phyloP scores from a whole-genome alignment of 257 asterid species.

The Solanum tarijense region DNA sequence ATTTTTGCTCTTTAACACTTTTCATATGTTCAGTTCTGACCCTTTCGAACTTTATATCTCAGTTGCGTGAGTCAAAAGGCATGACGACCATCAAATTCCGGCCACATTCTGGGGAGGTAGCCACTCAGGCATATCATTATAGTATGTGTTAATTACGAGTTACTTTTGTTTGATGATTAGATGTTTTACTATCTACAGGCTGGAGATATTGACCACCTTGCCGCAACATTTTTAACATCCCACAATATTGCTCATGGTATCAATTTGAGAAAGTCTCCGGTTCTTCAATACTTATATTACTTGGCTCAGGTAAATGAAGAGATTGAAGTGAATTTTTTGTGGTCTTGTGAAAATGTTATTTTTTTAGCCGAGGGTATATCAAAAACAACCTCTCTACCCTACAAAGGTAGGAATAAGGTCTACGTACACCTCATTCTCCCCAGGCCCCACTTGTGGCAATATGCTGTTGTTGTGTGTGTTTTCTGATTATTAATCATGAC shows the following conservation, averaged over 20 bases:
- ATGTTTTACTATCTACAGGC: conserved; percentile 46
- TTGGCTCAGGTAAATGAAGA: conserved; percentile 70
- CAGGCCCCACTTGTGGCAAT: not conserved
- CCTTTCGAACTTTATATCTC: conserved; percentile 13
- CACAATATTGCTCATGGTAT: conserved; percentile 94
- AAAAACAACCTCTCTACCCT: not conserved
- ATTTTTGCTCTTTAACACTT: not conserved
- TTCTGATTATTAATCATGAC: not conserved
- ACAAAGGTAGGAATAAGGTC: not conserved
- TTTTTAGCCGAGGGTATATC: not conserved
- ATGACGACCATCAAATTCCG: conserved; percentile 92
- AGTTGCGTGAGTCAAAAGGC: conserved; percentile 97
- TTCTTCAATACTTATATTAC: conserved; percentile 84
- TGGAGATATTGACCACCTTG: conserved; percentile 96
- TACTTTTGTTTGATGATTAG: not conserved
- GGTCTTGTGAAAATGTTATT: not conserved
- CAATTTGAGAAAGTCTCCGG: conserved; percentile 91
- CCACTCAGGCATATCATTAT: not conserved
- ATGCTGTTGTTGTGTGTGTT: not conserved
- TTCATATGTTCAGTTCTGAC: conserved; percentile 1
- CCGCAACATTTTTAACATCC: conserved; percentile 82
- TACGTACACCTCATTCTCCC: not conserved
- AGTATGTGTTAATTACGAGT: not conserved
- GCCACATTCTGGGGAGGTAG: conserved; percentile 98
- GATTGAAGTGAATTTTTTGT: not conserved